A percentile compares a stretch with the other conserved stretches of the same genome.
phyloP scores from a whole-genome alignment of 2,329 filamentous ascomycete genomes.

The Dendryphion nanum region DNA sequence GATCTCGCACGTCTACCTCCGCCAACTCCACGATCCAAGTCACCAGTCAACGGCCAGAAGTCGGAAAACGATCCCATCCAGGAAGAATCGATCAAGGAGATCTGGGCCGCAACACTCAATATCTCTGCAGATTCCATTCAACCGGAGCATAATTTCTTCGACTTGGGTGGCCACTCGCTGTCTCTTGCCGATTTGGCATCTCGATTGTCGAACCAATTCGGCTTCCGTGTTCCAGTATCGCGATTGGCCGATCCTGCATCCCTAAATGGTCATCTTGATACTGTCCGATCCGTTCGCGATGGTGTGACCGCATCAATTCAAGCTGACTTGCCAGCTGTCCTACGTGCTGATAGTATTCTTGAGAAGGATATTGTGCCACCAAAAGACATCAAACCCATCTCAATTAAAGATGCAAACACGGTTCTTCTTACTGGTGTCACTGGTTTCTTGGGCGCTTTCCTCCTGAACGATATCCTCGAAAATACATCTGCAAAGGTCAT shows the following conservation, averaged over 20 bases:
- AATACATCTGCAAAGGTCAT: conserved; percentile 67
- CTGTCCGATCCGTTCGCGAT: conserved; percentile 68
- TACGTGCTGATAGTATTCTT: conserved; percentile 65
- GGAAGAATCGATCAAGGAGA: conserved; percentile 65
- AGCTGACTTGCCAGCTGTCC: conserved; percentile 68
- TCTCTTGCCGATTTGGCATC: conserved; percentile 75
- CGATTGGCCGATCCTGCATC: conserved; percentile 71
- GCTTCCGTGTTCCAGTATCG: conserved; percentile 69
- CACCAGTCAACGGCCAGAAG: conserved; percentile 44
- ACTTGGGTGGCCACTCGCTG: conserved; percentile 75
- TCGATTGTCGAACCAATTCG: conserved; percentile 66
- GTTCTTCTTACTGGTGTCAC: conserved; percentile 73
- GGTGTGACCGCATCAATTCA: conserved; percentile 73
- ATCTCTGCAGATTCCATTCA: conserved; percentile 63
- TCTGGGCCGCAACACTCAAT: conserved; percentile 71
- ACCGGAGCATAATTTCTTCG: conserved; percentile 74
- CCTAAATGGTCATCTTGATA: conserved; percentile 69
- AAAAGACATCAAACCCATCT: conserved; percentile 53
- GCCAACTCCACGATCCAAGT: conserved; percentile 48
- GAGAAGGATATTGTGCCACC: conserved; percentile 66
- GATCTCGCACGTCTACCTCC: conserved; percentile 70
- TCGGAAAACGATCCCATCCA: conserved; percentile 60
- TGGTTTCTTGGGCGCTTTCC: conserved; percentile 73
- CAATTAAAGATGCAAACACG: conserved; percentile 64
- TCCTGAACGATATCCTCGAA: conserved; percentile 67